These are phyloP conservation scores for Aspergillus aculeatus DNA, from an alignment of 2,329 filamentous ascomycete species.

Conservation along the genomic window DNA sequence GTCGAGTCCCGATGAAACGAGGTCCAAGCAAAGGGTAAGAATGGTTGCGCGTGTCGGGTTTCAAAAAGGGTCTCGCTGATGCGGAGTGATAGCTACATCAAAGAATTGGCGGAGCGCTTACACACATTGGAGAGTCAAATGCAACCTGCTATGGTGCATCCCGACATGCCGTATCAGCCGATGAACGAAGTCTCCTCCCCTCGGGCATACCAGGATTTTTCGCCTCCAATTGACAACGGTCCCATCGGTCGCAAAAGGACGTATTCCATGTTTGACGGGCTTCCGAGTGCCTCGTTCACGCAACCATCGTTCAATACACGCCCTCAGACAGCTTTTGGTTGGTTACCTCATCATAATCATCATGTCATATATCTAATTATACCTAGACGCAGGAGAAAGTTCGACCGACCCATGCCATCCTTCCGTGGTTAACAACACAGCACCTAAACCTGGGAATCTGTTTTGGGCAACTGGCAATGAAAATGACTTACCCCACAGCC, in stretches of 20 bases:
- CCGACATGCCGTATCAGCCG: conserved; percentile 44
- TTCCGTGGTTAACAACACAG: conserved; percentile 38
- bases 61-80: conserved; percentile 18
- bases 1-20: conserved; percentile 80
- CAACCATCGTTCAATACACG: conserved; percentile 38
- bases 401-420: conserved; percentile 32
- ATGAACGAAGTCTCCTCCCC: conserved; percentile 45
- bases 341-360: conserved; percentile 5
- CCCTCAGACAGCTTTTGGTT: conserved; percentile 38
- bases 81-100: conserved; percentile 67
- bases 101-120: conserved; percentile 82
- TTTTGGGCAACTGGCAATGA: conserved; percentile 41
- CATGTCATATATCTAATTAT: conserved; percentile 8
- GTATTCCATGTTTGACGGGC: conserved; percentile 50
- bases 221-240: conserved; percentile 49
- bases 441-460: conserved; percentile 36
- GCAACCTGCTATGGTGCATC: conserved; percentile 40
- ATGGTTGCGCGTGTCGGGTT: not conserved
- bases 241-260: conserved; percentile 48
- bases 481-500: conserved; percentile 30
- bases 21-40: conserved; percentile 81
- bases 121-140: conserved; percentile 80
- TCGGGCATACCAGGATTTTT: conserved; percentile 53
- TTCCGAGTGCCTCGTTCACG: conserved; percentile 43
- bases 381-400: conserved; percentile 27